Conservation (phyloP, 2,329 filamentous ascomycete genomes). For the Cordyceps farinosa region DNA sequence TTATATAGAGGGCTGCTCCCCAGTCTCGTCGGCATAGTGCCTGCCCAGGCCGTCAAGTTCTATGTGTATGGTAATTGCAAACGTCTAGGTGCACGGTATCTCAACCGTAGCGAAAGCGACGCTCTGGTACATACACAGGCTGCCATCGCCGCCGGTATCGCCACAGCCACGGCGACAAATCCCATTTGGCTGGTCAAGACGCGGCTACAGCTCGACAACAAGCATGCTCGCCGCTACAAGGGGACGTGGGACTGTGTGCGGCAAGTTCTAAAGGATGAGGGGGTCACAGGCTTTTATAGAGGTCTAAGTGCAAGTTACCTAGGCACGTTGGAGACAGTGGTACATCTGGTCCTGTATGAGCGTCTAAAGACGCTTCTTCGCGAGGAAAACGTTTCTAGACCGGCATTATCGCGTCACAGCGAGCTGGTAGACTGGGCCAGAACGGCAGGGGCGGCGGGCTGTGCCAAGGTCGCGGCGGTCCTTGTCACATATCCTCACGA, state of each 20-base stretch:
- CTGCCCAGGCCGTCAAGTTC: constrained; percentile 89
- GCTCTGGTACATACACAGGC: constrained; percentile 75
- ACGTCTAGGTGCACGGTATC: constrained; percentile 68
- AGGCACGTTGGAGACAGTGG: constrained; percentile 81
- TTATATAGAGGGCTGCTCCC: constrained; percentile 91
- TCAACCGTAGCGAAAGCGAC: constrained; percentile 66
- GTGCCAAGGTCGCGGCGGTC: constrained; percentile 81
- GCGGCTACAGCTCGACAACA: constrained; percentile 85
- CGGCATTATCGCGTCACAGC: constrained; percentile 33
- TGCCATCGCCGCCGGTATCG: constrained; percentile 73
- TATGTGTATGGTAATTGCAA: constrained; percentile 93
- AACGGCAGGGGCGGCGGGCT: constrained; percentile 73
- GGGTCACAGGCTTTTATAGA: constrained; percentile 77
- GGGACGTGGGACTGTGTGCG: constrained; percentile 84
- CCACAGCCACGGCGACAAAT: constrained; percentile 87
- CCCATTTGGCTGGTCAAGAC: constrained; percentile 98
- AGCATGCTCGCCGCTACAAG: constrained; percentile 65
- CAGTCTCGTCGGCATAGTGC: constrained; percentile 84
- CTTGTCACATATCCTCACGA: constrained; percentile 89
- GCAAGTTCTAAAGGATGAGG: constrained; percentile 77
- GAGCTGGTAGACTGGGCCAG: constrained; percentile 55
- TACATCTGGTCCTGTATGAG: constrained; percentile 95
- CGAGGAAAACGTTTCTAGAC: constrained; percentile 53
- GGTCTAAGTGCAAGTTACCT: constrained; percentile 89
- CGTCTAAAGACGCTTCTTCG: constrained; percentile 73